Conservation (phyloP, 129 eudicot species). For the Centrapalus pauciflorus region DNA sequence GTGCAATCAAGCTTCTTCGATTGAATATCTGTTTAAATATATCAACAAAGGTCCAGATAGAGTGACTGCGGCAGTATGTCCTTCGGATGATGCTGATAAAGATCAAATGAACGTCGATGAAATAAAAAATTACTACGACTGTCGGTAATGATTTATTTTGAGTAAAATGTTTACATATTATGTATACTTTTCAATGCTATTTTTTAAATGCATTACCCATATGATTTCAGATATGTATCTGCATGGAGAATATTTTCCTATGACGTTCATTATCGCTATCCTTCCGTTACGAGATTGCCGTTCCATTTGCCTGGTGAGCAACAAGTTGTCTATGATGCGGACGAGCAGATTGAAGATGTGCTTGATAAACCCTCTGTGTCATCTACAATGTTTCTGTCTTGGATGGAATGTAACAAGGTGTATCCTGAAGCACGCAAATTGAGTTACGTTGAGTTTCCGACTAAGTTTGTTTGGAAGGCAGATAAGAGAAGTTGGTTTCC, state of each 20-base stretch:
- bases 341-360: background rate
- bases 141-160: too few relatives aligned
- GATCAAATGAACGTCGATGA: conserved; percentile 2
- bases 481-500: too few relatives aligned
- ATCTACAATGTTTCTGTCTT: background rate
- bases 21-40: background rate
- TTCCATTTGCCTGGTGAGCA: background rate
- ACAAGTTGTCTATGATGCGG: background rate
- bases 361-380: background rate
- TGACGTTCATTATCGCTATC: too few relatives aligned
- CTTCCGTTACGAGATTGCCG: background rate
- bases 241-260: background rate
- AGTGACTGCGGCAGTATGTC: too few relatives aligned
- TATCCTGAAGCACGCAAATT: background rate
- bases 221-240: background rate
- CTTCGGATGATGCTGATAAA: too few relatives aligned
- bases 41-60: too few relatives aligned
- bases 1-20: too few relatives aligned
- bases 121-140: background rate
- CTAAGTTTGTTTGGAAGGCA: conserved; percentile 18
- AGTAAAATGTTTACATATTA: too few relatives aligned
- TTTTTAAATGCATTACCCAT: too few relatives aligned
- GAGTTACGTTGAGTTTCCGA: conserved; percentile 13
- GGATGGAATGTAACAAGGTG: conserved; percentile 13
- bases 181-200: too few relatives aligned